Evolutionary conservation across 805 yeast genomes (phyloP).

Genomic region (Saccharomycopsis schoenii): DNA sequence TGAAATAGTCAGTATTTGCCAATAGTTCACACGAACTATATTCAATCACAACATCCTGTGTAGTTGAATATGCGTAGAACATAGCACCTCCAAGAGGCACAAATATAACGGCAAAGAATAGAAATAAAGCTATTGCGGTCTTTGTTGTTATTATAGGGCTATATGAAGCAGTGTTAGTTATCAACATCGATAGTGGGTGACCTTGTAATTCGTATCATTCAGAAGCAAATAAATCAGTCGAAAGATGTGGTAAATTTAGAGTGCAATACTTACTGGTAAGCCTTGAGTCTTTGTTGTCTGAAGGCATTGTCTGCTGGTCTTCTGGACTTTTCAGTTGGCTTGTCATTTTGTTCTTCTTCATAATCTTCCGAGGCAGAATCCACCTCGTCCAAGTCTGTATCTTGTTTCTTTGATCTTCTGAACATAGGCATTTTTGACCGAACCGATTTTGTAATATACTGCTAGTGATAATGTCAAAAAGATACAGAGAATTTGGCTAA

Average conservation of each 20-base stretch:
- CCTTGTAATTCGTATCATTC: not conserved
- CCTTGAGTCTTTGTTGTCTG: constrained; percentile 56
- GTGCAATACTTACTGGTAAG: constrained; percentile 36
- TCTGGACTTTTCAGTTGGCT: constrained; percentile 10
- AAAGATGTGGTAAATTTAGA: not conserved
- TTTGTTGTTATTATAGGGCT: constrained; percentile 82
- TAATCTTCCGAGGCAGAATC: constrained; percentile 11
- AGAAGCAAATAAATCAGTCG: not conserved
- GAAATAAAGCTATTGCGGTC: constrained; percentile 77
- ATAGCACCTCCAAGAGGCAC: constrained; percentile 89
- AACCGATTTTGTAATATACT: not conserved
- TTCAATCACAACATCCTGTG: constrained; percentile 64
- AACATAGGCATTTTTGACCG: constrained; percentile 3
- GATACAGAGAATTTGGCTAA: no score
- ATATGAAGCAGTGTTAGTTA: not conserved
- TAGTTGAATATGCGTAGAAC: constrained; percentile 64
- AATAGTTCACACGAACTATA: constrained; percentile 58
- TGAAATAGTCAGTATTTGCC: constrained; percentile 36
- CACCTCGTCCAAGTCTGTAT: constrained; percentile 1
- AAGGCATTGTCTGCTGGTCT: constrained; percentile 45
- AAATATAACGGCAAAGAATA: constrained; percentile 65
- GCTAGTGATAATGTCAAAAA: no score
- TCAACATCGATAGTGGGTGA: no score
- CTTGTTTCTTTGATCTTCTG: constrained; percentile 5
- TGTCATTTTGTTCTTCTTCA: constrained; percentile 5